Base-by-base conservation (phyloP, 176 grass and related monocot species). In the Carex myosuroides region DNA sequence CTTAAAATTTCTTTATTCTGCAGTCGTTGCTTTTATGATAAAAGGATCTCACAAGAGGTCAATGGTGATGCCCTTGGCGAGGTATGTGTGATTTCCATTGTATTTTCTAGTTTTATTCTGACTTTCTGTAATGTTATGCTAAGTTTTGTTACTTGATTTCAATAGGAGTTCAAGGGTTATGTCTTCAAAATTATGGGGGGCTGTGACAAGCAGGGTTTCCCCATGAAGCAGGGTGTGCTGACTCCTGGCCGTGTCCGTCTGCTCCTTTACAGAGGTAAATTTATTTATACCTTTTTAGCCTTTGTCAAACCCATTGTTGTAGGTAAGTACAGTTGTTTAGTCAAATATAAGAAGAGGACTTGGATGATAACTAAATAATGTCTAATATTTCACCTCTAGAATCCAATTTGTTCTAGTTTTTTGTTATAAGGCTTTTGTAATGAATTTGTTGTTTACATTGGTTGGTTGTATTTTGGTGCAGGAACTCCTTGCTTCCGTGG, bases 171-270 rank as follows among this genome's bases (percentile, higher is more conserved):
- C 71, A 92, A 87, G 84, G 94, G 92, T 2, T 97, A 97, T 10
- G 84, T 97, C 16, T 97, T 97, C 85, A 97, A 92, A 70, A 97
- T 97, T 77, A 97, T 97, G 94, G 92, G 94, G 0, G 94, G 94
- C 0, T 97, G 94, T 35, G 94, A 97, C 54, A 94, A 97, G 70
- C 94, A 97, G 76, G 94, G 94, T 3, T 97, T 97, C 46, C 94
- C 92, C 9, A 97, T 97, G 94, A 97, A 97, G 77, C 94, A 97
- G 77, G 94, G 94, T 85, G 94, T 97, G 6, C 70, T 94, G 7
- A 94, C 92, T 10, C 79, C 90, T 30, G 94, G 94, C 10, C 92
- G 94, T 92, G 94, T 97, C 7, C 94, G 90, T 41, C 78, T 97
- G 68, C 85, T 97, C 11, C 92, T 97, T 35, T 88, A 94, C 81